phyloP scores from a whole-genome alignment of 495 filamentous ascomycete genomes.

The Aspergillus sclerotiicarbonarius region DNA sequence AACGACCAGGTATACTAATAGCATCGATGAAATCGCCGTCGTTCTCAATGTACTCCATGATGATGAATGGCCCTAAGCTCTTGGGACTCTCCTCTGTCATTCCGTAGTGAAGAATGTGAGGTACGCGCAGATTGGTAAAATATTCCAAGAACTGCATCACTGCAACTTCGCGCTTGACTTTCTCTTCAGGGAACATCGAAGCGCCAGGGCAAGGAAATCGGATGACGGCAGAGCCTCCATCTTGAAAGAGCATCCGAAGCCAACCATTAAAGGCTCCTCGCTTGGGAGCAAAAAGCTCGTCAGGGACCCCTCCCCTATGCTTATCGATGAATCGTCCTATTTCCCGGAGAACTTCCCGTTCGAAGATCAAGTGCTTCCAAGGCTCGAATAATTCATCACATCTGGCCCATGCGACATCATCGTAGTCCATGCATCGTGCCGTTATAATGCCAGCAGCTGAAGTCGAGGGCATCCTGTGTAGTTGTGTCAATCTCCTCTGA shows the following conservation, averaged over 20 bases:
- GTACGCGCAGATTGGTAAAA: slow-evolving; percentile 40
- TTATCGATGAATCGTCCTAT: background rate
- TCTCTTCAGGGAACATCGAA: slow-evolving; percentile 33
- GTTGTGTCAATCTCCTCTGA: background rate
- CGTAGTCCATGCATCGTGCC: slow-evolving; percentile 1
- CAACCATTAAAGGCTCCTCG: background rate
- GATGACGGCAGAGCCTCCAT: background rate
- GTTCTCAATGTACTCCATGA: slow-evolving; percentile 42
- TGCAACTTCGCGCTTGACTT: slow-evolving; percentile 35
- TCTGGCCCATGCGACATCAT: slow-evolving; percentile 1
- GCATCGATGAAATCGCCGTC: slow-evolving; percentile 26
- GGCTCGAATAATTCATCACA: background rate
- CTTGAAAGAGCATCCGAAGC: background rate
- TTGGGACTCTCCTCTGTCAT: slow-evolving; percentile 16
- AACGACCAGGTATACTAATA: slow-evolving; percentile 23
- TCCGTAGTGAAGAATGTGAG: slow-evolving; percentile 33
- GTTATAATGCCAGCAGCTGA: background rate
- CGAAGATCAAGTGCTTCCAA: background rate
- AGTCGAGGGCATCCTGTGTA: background rate
- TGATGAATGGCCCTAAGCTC: slow-evolving; percentile 43
- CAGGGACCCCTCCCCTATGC: background rate
- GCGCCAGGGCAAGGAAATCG: background rate
- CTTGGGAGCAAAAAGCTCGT: background rate
- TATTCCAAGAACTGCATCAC: slow-evolving; percentile 38
- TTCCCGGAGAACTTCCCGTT: background rate